phyloP scores from a whole-genome alignment of 164 flowering plant species.

The Chimonanthus praecox region DNA sequence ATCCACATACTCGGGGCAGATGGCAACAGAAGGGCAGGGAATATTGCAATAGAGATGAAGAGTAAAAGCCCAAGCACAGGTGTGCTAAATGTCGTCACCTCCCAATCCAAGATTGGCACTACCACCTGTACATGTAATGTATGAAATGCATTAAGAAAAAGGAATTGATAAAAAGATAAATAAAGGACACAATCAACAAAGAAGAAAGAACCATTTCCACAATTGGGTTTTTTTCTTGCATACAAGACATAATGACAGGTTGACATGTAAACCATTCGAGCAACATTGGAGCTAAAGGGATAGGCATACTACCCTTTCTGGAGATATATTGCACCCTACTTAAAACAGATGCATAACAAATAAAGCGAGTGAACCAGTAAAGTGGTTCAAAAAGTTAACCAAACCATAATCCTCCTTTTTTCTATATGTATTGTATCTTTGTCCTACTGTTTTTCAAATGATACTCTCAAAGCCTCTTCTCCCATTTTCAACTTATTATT shows the following conservation, averaged over 20 bases:
- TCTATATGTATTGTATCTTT: no score
- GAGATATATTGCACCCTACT: not conserved
- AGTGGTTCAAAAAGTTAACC: no score
- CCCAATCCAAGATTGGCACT: slow-evolving; percentile 81
- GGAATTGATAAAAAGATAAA: not conserved
- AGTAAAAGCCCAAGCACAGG: slow-evolving; percentile 60
- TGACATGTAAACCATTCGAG: not conserved
- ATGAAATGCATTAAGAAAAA: not conserved
- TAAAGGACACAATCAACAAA: not conserved
- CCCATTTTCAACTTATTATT: no score
- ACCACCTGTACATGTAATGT: slow-evolving; percentile 42
- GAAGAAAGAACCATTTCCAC: not conserved
- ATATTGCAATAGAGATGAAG: slow-evolving; percentile 68
- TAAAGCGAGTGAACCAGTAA: no score
- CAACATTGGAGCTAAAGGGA: not conserved
- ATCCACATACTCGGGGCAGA: slow-evolving; percentile 97
- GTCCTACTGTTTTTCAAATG: no score
- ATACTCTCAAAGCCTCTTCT: no score
- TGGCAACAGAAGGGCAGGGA: slow-evolving; percentile 73
- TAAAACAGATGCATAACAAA: not conserved
- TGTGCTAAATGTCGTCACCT: slow-evolving; percentile 57
- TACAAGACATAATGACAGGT: not conserved
- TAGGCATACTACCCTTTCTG: not conserved
- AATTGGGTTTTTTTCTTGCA: not conserved
- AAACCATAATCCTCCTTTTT: no score